Conservation (phyloP, 352 stramenopile species). For the Phytophthora pini region DNA sequence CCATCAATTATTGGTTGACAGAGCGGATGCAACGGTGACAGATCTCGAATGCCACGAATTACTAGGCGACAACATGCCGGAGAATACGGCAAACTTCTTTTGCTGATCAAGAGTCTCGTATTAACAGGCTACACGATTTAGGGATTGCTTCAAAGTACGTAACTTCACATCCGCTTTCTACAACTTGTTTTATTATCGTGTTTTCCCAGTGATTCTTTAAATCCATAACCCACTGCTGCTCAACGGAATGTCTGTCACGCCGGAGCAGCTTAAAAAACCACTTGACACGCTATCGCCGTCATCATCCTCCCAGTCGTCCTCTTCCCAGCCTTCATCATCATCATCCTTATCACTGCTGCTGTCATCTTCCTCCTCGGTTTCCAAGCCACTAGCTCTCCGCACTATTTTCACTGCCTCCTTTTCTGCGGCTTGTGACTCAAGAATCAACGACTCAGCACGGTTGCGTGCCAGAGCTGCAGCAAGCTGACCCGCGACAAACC, state of each 20-base stretch:
- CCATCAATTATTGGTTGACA: slow-evolving; percentile 9
- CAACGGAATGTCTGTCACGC: slow-evolving; percentile 33
- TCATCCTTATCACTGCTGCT: slow-evolving; percentile 25
- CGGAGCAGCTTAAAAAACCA: slow-evolving; percentile 71
- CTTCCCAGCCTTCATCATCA: slow-evolving; percentile 13
- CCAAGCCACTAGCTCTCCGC: slow-evolving; percentile 33
- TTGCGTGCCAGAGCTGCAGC: slow-evolving; percentile 59
- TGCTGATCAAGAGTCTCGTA: slow-evolving; percentile 12
- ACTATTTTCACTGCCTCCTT: slow-evolving; percentile 51
- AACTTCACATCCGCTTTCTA: slow-evolving; percentile 5
- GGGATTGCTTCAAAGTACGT: neutral
- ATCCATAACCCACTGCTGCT: slow-evolving; percentile 59
- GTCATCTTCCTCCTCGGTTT: slow-evolving; percentile 25
- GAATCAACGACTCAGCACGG: slow-evolving; percentile 46
- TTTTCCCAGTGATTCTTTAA: slow-evolving; percentile 5
- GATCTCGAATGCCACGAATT: slow-evolving; percentile 23
- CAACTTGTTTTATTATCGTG: slow-evolving; percentile 10
- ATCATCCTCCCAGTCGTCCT: slow-evolving; percentile 31
- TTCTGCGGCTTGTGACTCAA: slow-evolving; percentile 53
- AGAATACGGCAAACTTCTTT: slow-evolving; percentile 20
- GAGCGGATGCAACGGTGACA: slow-evolving; percentile 3
- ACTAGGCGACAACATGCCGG: slow-evolving; percentile 6
- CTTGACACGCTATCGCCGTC: slow-evolving; percentile 49
- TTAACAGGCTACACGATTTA: neutral
- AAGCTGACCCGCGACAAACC: slow-evolving; percentile 54